Evolutionary conservation across 2,329 filamentous ascomycete species (phyloP), one percentile per base, ranked within the genome.

Genomic region (Teratosphaeriaceae sp.): DNA sequence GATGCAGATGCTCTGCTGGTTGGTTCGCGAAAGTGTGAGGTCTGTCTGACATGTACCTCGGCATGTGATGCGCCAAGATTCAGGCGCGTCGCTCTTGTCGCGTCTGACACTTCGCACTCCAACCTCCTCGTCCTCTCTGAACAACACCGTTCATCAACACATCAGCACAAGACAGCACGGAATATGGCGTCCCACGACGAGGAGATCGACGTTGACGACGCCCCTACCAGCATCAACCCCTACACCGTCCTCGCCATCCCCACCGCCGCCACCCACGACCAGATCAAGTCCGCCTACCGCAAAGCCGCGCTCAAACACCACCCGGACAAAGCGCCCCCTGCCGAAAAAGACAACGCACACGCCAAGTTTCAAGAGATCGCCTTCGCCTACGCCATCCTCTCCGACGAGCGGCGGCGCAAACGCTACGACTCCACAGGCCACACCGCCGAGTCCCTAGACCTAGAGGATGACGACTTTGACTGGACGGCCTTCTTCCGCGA

Each of bases 351-450:
- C 20, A 69, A 75, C 31, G 90, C 92, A 2, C 83, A 95, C 55
- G 73, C 75, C 47, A 83, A 78, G 42, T 98, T 98, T 64, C 92
- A 98, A 66, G 75, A 84, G 54, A 81, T 98, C 54, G 90, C 90
- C 19, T 90, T 96, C 58, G 90, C 92, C 40, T 95, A 97, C 61
- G 90, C 88, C 24, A 79, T 98, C 38, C 84, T 98, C 26, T 95
- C 87, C 23, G 87, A 96, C 55, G 74, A 84, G 18, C 73, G 75
- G 16, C 80, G 92, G 41, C 85, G 92, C 53, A 80, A 81, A 55
- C 85, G 87, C 46, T 98, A 95, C 70, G 90, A 98, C 61, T 74
- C 77, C 41, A 97, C 90, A 0, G 92, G 92, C 42, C 92, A 84
- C 43, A 97, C 89, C 0, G 80, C 85, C 9, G 89, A 96, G 60